A percentile compares a stretch with the other conserved stretches of the same genome.
phyloP scores from a whole-genome alignment of 805 yeast genomes.

The Myxozyma lipomycoides region DNA sequence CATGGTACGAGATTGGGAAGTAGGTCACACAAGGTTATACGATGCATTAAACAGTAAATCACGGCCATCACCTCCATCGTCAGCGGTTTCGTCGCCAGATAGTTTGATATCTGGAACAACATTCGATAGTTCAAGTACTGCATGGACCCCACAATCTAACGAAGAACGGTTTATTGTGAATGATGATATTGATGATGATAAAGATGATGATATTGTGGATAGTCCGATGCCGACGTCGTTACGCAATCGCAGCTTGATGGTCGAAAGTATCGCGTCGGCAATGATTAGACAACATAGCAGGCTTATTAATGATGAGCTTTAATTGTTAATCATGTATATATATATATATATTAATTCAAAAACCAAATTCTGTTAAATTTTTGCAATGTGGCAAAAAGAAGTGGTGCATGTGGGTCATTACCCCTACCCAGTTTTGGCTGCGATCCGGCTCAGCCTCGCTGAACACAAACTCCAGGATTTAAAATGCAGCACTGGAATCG shows the following conservation, averaged over 20 bases:
- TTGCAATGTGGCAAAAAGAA: too few species aligned
- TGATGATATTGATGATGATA: constrained; percentile 2
- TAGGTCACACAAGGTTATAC: constrained; percentile 14
- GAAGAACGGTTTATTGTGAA: constrained; percentile 1
- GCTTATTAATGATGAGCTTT: neutral
- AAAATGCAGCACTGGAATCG: too few species aligned
- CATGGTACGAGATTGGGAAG: constrained; percentile 25
- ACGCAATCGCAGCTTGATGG: constrained; percentile 7
- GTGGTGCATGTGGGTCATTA: too few species aligned
- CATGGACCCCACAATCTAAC: constrained; percentile 9
- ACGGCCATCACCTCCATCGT: constrained; percentile 5
- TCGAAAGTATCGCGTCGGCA: constrained; percentile 21
- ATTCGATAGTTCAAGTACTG: constrained; percentile 2
- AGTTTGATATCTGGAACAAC: constrained; percentile 16
- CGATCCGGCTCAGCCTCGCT: too few species aligned
- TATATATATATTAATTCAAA: too few species aligned
- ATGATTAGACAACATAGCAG: constrained; percentile 17
- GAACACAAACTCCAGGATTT: too few species aligned
- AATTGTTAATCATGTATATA: too few species aligned
- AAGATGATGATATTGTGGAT: constrained; percentile 4
- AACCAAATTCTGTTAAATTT: too few species aligned
- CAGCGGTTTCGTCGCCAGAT: constrained; percentile 14
- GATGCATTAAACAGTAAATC: constrained; percentile 6
- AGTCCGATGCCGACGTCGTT: constrained; percentile 11
- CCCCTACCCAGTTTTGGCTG: too few species aligned